Evolutionary conservation across 768 basidiomycete species (phyloP).

Genomic region (Podaxis sp.): DNA sequence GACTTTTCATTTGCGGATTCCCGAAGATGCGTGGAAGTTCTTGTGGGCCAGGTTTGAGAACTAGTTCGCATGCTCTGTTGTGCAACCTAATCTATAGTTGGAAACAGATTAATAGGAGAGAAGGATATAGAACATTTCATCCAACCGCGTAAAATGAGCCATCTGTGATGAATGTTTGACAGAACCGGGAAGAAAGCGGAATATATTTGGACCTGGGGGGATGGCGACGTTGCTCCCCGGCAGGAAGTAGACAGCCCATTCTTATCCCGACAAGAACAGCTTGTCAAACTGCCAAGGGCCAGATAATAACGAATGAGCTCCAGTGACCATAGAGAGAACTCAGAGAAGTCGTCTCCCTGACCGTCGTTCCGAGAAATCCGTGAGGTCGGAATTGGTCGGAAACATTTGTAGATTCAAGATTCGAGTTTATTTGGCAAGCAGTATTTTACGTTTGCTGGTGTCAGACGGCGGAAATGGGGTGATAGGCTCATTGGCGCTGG

Average conservation of each 20-base stretch:
- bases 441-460: background rate
- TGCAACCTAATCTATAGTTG: background rate
- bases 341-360: background rate
- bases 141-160: slow-evolving; percentile 16
- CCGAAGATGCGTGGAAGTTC: slow-evolving; percentile 2
- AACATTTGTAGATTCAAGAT: background rate
- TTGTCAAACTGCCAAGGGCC: background rate
- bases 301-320: background rate
- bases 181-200: background rate
- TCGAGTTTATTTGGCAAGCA: background rate
- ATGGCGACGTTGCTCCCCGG: background rate
- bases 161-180: background rate
- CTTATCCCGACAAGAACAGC: no score
- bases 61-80: background rate
- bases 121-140: slow-evolving; percentile 17
- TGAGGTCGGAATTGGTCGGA: background rate
- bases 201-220: background rate
- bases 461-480: background rate
- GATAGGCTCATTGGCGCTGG: background rate
- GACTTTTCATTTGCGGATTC: slow-evolving; percentile 11
- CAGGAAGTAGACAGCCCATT: background rate
- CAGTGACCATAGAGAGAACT: background rate
- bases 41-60: background rate
- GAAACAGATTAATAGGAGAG: slow-evolving; percentile 8
- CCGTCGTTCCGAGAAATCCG: background rate